Conservation (phyloP, 1,284 basidiomycete species). For the Puccinia novopanici region DNA sequence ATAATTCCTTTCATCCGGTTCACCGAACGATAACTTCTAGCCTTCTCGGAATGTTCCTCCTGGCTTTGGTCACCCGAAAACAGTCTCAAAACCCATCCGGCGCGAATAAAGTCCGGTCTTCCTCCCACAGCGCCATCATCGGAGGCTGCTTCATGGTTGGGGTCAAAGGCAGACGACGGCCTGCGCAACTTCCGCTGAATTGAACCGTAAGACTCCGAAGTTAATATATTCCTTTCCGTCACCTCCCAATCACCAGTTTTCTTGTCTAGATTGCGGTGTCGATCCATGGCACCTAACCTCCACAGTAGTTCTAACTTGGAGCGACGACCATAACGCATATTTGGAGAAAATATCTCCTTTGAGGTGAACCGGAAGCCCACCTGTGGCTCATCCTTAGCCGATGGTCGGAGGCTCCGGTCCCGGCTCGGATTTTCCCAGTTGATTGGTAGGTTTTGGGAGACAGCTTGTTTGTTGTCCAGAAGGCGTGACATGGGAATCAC, state of each 20-base stretch:
- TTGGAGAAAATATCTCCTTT: constrained; percentile 56
- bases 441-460: constrained; percentile 53
- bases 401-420: constrained; percentile 39
- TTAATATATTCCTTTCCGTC: constrained; percentile 55
- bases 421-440: constrained; percentile 14
- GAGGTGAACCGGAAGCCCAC: constrained; percentile 59
- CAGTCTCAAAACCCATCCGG: constrained; percentile 58
- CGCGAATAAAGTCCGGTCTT: constrained; percentile 54
- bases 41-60: constrained; percentile 54
- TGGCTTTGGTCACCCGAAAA: constrained; percentile 57
- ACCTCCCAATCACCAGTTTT: constrained; percentile 56
- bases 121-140: background rate
- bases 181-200: constrained; percentile 49
- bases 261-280: constrained; percentile 55
- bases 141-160: background rate
- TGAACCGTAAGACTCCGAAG: constrained; percentile 55
- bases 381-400: constrained; percentile 57
- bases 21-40: constrained; percentile 55
- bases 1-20: constrained; percentile 58
- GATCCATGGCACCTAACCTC: constrained; percentile 57
- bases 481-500: constrained; percentile 58
- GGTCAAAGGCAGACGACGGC: background rate
- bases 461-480: constrained; percentile 55
- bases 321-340: constrained; percentile 58
- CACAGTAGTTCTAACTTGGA: constrained; percentile 58